A percentile compares a stretch with the other conserved stretches of the same genome.
phyloP scores from a whole-genome alignment of 2,329 filamentous ascomycete genomes.

The Didymella exigua region DNA sequence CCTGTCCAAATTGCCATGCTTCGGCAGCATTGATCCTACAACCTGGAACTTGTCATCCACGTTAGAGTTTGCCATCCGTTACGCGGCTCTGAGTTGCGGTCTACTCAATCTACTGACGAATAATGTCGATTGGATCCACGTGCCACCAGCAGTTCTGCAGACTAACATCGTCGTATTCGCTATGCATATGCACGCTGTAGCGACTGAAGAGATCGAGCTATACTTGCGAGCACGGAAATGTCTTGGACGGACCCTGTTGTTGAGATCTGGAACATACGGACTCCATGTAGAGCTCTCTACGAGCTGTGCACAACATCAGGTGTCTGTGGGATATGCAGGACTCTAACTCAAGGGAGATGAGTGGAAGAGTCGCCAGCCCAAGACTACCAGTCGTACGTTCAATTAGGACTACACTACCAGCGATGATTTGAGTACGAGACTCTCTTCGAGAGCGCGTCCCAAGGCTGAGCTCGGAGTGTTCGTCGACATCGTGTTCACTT shows the following conservation, averaged over 20 bases:
- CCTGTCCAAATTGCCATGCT: background rate
- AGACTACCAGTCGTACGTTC: background rate
- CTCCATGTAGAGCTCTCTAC: background rate
- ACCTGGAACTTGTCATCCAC: background rate
- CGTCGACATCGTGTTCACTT: conserved; percentile 26
- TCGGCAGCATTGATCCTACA: background rate
- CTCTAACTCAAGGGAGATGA: background rate
- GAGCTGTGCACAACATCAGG: background rate
- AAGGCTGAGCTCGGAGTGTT: background rate
- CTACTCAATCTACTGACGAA: background rate
- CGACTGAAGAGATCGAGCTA: background rate
- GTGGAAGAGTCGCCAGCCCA: background rate
- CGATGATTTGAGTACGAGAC: background rate
- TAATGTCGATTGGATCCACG: background rate
- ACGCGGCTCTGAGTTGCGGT: background rate
- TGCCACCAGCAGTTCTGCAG: background rate
- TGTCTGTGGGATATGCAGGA: background rate
- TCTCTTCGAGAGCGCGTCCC: background rate
- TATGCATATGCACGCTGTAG: background rate
- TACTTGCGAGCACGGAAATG: background rate
- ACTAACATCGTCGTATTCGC: background rate
- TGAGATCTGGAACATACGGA: background rate
- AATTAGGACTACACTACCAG: background rate
- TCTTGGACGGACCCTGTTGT: background rate
- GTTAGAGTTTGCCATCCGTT: background rate